Base-by-base conservation (phyloP, 1,284 basidiomycete species). In the Sphaerobolus stellatus region DNA sequence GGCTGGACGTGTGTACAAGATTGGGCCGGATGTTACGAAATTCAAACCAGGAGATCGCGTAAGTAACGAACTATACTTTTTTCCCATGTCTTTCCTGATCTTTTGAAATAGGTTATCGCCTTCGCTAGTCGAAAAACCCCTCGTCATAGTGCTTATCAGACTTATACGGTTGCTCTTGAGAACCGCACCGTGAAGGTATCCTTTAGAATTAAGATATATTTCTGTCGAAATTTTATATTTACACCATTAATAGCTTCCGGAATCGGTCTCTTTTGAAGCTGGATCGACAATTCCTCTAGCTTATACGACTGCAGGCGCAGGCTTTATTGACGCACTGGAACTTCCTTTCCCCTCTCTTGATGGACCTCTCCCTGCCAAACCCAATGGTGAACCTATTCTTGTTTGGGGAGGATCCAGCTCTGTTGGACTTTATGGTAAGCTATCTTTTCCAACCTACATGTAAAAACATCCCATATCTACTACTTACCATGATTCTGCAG, bases 401-500 rank as follows among this genome's bases (percentile, higher is more conserved):
- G 52, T 54, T 14, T 54, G 52, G 52, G 52, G 52, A 25, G 52
- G 48, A 33, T 50, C 53, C 14, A 50, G 53, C 24, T 41, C 33
- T 22, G 53, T 55, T 7, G 53, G 53, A 6, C 24, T 38, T 5
- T 55, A 40, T 28, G 49, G 53, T 55, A 14, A 11, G 53, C 29
- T 7, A 25, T 13, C 24, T 47, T 28, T 25, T 28, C 25, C 13
- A 8, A 11, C 22, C 11, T 11, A 18, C 33, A 34, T 18, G 11
- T 34, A 11, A 11, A 11, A 11, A 34, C n/a, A 34, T 18, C n/a
- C 9, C 9, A 8, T 11, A 43, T 11, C 41, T 43, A 11, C 14
- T 22, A 9, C 41, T 43, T 47, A 20, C 27, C 14, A n/a, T n/a
- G n/a, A n/a, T n/a, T 13, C 22, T 47, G 13, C 45, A 47, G 72